phyloP scores from a whole-genome alignment of 2,329 filamentous ascomycete species.

The Alternaria angustiovoidea region DNA sequence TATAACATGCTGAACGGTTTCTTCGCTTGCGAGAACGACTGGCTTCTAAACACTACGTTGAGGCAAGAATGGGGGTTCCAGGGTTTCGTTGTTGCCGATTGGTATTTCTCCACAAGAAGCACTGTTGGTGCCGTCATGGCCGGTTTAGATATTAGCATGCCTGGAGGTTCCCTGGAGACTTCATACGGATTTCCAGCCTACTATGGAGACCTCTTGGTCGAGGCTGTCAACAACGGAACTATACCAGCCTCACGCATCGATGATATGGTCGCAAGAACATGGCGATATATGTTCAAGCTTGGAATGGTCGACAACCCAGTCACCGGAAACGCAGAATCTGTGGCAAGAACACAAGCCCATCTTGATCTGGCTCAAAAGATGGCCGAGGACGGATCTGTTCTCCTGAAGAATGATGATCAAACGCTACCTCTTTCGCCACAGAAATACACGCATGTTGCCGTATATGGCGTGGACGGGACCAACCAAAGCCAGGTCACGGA shows the following conservation, averaged over 20 bases:
- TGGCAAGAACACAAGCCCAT: not conserved
- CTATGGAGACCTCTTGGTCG: not conserved
- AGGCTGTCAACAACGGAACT: not conserved
- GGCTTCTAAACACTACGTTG: constrained; percentile 55
- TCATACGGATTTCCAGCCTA: constrained; percentile 7
- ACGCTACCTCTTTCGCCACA: not conserved
- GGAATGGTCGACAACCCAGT: not conserved
- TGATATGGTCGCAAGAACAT: not conserved
- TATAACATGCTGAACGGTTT: constrained; percentile 8
- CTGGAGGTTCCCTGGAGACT: constrained; percentile 6
- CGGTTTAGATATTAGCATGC: constrained; percentile 14
- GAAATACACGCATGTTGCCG: not conserved
- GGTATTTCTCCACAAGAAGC: constrained; percentile 33
- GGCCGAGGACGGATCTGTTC: not conserved
- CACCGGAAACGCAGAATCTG: not conserved
- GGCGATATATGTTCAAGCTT: not conserved
- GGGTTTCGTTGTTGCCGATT: constrained; percentile 58
- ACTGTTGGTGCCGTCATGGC: constrained; percentile 2
- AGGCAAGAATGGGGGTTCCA: constrained; percentile 54
- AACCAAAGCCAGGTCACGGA: not conserved
- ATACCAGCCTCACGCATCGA: not conserved
- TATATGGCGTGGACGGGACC: not conserved
- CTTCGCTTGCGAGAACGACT: constrained; percentile 46
- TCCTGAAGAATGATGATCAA: not conserved
- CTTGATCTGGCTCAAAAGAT: not conserved